Evolutionary conservation across 2,329 filamentous ascomycete species (phyloP), one percentile per base, ranked within the genome.

Genomic region (Basipetospora sp.): DNA sequence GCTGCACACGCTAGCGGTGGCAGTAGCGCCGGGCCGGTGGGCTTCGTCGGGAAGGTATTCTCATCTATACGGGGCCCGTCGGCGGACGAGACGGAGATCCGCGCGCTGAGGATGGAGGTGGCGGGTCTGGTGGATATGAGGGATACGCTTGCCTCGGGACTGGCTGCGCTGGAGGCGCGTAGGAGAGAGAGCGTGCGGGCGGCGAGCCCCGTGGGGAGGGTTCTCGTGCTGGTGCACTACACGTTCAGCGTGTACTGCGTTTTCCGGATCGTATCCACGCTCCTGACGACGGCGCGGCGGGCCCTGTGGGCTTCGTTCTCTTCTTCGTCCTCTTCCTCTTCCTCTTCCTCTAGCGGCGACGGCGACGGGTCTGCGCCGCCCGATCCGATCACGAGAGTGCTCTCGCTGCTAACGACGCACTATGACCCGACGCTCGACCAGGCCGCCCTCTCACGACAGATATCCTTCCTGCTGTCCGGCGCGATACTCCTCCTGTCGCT

Each of bases 401-500:
- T 93, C 8, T 81, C 82, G 4, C 66, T 92, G 10, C 60, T 93
- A 14, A 83, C 82, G 4, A 78, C 80, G 40, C 82, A 92, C 58
- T 87, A 82, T 72, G 82, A 92, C 51, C 81, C 82, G 3, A 74
- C 77, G 42, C 70, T 93, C 18, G 81, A 93, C 57, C 81, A 85
- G 50, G 69, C 75, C 9, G 80, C 82, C 8, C 92, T 84, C 83
- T 78, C 81, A 16, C 77, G 83, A 86, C 81, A 85, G 51, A 87
- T 92, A 45, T 85, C 80, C 42, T 92, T 93, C 56, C 62, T 85
- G 16, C 67, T 93, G 4, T 84, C 79, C 6, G 85, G 84, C 14
- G 74, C 87, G 35, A 90, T 93, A 53, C 75, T 93, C 17, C 66
- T 84, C 13, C 78, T 81, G 3, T 84, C 80, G 39, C 85, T 86